Conservation (phyloP, 2,329 filamentous ascomycete genomes). For the Epichloe gansuensis region DNA sequence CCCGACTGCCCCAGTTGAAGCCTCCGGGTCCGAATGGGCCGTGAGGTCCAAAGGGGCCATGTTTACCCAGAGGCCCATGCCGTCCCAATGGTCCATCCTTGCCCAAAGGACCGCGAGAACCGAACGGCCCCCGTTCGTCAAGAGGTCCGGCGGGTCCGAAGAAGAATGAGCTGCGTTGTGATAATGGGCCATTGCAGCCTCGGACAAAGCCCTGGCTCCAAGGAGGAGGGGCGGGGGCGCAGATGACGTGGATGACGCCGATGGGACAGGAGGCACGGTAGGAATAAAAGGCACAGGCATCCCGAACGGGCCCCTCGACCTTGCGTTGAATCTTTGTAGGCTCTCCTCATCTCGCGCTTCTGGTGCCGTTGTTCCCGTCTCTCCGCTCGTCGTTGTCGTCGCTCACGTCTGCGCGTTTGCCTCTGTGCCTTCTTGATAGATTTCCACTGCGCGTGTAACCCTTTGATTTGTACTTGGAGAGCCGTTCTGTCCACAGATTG, state of each 20-base stretch:
- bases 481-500: slow-evolving; percentile 16
- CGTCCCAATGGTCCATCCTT: too few species aligned
- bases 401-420: slow-evolving; percentile 18
- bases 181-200: background rate
- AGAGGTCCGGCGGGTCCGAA: background rate
- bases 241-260: background rate
- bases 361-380: slow-evolving; percentile 21
- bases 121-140: background rate
- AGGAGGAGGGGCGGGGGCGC: background rate
- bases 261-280: background rate
- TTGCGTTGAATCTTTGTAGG: slow-evolving; percentile 18
- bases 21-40: background rate
- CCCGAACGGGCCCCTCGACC: slow-evolving; percentile 6
- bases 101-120: background rate
- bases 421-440: slow-evolving; percentile 19
- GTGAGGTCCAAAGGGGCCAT: background rate
- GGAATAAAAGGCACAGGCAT: slow-evolving; percentile 5
- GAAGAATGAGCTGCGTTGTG: background rate
- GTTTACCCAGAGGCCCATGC: too few species aligned
- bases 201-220: background rate
- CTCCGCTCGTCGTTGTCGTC: slow-evolving; percentile 19
- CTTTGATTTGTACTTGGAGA: slow-evolving; percentile 32
- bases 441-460: slow-evolving; percentile 32
- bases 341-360: slow-evolving; percentile 18
- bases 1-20: background rate